Conservation (phyloP, 2,329 filamentous ascomycete genomes). For the Juglanconis sp. region DNA sequence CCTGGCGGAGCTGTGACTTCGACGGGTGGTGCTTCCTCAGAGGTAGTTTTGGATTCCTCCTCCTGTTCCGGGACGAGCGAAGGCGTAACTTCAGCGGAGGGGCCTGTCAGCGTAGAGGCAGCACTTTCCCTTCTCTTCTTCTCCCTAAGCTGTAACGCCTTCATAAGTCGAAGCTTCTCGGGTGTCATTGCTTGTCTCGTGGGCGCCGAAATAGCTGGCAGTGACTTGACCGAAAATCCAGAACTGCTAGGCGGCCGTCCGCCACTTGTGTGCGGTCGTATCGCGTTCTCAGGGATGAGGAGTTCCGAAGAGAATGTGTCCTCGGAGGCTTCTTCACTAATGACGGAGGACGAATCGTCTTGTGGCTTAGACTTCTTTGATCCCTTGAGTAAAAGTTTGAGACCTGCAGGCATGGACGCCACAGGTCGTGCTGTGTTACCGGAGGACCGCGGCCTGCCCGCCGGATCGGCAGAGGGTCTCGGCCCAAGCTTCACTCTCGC, state of each 20-base stretch:
- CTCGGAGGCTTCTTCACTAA: constrained; percentile 32
- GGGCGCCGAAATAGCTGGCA: constrained; percentile 30
- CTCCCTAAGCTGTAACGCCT: constrained; percentile 85
- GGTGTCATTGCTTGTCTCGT: constrained; percentile 63
- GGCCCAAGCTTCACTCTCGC: constrained; percentile 89
- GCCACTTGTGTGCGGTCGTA: constrained; percentile 33
- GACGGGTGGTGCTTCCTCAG: constrained; percentile 23
- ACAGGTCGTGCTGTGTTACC: constrained; percentile 65
- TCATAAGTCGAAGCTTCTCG: constrained; percentile 90
- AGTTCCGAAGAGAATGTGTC: constrained; percentile 35
- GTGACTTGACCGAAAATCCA: constrained; percentile 39
- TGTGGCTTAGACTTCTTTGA: constrained; percentile 48
- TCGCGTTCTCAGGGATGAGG: constrained; percentile 33
- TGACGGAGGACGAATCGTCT: constrained; percentile 32
- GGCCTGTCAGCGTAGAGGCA: constrained; percentile 26
- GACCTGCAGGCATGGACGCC: constrained; percentile 75
- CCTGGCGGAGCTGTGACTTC: constrained; percentile 19
- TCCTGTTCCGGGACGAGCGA: constrained; percentile 2
- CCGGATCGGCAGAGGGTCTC: constrained; percentile 69
- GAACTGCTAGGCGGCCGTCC: constrained; percentile 42
- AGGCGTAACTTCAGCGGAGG: constrained; percentile 23
- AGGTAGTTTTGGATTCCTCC: constrained; percentile 35
- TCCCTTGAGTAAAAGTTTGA: constrained; percentile 65
- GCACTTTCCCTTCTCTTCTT: constrained; percentile 59
- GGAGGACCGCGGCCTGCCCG: constrained; percentile 59